phyloP scores from a whole-genome alignment of 2,329 filamentous ascomycete genomes.

The Dothideomycetes sp. region DNA sequence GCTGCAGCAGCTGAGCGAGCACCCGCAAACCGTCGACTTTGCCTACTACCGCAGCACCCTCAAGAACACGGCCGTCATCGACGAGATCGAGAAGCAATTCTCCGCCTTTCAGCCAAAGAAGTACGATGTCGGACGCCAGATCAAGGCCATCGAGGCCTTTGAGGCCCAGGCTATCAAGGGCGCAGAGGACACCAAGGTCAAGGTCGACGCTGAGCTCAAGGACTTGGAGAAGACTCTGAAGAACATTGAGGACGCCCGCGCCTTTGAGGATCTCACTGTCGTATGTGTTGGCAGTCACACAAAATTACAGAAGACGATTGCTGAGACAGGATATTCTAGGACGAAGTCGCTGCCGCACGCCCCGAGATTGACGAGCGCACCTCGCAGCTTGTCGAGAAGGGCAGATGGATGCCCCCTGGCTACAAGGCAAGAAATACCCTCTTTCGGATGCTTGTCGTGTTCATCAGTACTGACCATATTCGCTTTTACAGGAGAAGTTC shows the following conservation, averaged over 20 bases:
- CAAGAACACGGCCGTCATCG: slow-evolving; percentile 91
- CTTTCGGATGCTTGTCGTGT: not conserved
- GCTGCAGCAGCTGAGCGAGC: slow-evolving; percentile 72
- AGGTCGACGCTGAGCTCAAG: slow-evolving; percentile 89
- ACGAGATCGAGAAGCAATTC: slow-evolving; percentile 97
- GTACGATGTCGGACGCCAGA: slow-evolving; percentile 86
- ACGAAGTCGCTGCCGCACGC: slow-evolving; percentile 87
- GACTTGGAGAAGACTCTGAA: slow-evolving; percentile 88
- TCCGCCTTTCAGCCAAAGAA: slow-evolving; percentile 79
- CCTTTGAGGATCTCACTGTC: slow-evolving; percentile 95
- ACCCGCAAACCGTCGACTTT: slow-evolving; percentile 84
- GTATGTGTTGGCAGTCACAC: slow-evolving; percentile 60
- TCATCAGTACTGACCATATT: slow-evolving; percentile 34
- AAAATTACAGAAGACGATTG: too few relatives aligned
- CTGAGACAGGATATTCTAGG: slow-evolving; percentile 38
- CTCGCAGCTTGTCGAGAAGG: slow-evolving; percentile 86
- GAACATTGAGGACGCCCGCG: slow-evolving; percentile 93
- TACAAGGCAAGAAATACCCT: slow-evolving; percentile 72
- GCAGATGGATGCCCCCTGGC: slow-evolving; percentile 93
- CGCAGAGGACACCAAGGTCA: slow-evolving; percentile 90
- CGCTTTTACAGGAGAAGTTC: slow-evolving; percentile 84
- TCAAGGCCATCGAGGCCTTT: slow-evolving; percentile 97
- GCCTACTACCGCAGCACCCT: slow-evolving; percentile 78
- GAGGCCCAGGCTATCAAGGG: slow-evolving; percentile 96
- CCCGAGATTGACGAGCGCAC: slow-evolving; percentile 98